phyloP scores from a whole-genome alignment of 2,329 filamentous ascomycete genomes.

The Acrocalymma vagum region DNA sequence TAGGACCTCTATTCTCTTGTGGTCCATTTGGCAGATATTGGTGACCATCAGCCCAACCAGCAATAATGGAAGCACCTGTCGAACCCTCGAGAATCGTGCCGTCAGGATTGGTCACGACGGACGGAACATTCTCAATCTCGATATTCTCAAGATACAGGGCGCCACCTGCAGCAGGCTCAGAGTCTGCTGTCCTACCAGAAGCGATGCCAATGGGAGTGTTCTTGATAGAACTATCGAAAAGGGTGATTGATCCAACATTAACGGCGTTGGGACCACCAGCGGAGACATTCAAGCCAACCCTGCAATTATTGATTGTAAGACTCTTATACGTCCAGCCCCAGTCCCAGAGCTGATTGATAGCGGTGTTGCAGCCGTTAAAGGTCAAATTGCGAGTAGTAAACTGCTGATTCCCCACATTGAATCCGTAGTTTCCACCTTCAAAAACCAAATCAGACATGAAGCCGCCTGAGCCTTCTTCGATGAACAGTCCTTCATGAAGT shows the following conservation, averaged over 20 bases:
- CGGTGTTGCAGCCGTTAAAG: constrained; percentile 61
- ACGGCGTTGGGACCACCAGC: constrained; percentile 45
- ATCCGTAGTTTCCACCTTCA: constrained; percentile 52
- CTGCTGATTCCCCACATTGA: constrained; percentile 56
- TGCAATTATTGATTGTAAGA: constrained; percentile 62
- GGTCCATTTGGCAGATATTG: constrained; percentile 49
- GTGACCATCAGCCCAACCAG: constrained; percentile 44
- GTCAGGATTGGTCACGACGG: constrained; percentile 31
- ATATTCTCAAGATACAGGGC: constrained; percentile 66
- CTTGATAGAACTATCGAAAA: constrained; percentile 65
- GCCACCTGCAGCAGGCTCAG: constrained; percentile 55
- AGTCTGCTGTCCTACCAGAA: constrained; percentile 55
- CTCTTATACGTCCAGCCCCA: constrained; percentile 67
- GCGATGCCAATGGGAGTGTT: constrained; percentile 60
- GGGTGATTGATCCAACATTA: constrained; percentile 62
- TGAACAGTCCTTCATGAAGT: constrained; percentile 55
- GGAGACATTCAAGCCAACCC: constrained; percentile 60
- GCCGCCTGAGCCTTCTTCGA: constrained; percentile 54
- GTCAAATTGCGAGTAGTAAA: constrained; percentile 66
- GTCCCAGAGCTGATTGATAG: constrained; percentile 66
- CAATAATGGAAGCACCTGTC: constrained; percentile 24
- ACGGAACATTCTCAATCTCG: constrained; percentile 61
- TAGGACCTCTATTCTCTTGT: constrained; percentile 51
- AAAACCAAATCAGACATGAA: constrained; percentile 58
- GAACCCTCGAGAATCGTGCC: constrained; percentile 36